Evolutionary conservation across 1,139 yeast species (phyloP), one percentile per base, ranked within the genome.

Genomic region (Scheffersomyces illinoinensis): DNA sequence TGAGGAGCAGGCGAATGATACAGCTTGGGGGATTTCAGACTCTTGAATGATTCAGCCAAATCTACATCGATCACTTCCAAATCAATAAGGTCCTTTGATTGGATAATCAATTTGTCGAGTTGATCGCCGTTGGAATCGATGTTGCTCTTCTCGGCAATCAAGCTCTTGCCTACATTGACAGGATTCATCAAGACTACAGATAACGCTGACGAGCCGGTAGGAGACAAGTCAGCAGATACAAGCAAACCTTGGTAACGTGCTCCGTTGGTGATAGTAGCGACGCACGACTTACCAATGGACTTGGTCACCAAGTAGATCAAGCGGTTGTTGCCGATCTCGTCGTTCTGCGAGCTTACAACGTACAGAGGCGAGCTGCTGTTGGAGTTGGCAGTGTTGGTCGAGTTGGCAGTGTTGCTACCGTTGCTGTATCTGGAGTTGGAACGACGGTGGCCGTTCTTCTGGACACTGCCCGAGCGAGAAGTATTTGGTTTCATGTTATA

Each of bases 231-330:
- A 4, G 73, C 74, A 48, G 69, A 77, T 43, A 77, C 73, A 61
- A 91, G 74, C 17, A 85, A 69, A n/a, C 97, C 97, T 50, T 77
- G 75, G 66, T 85, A 83, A 50, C 83, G 76, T 4, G 84, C 79
- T 8, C 95, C 96, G 1, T 90, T 82, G 24, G 85, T 75, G 3
- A 88, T 85, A 3, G 92, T 86, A 17, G 86, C 89, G 21, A 78
- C 77, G 24, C 85, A 85, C 46, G 75, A 75, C 50, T 82, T 78
- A 18, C 96, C 92, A 53, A 85, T 71, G 21, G 91, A 77, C 64
- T 84, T 84, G 54, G 84, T 78, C 53, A 64, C 55, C 57, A 63
- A 56, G 26, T 54, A 56, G 17, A 52, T 52, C 18, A 58, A 52
- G 17, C 55, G 47, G 33, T 50, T 39, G 39, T 24, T 43, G 19